Percentiles rank a stretch among this genome's conserved stretches.
Evolutionary conservation across 1,139 yeast genomes (phyloP).

Genomic region (Pichia norvegensis): DNA sequence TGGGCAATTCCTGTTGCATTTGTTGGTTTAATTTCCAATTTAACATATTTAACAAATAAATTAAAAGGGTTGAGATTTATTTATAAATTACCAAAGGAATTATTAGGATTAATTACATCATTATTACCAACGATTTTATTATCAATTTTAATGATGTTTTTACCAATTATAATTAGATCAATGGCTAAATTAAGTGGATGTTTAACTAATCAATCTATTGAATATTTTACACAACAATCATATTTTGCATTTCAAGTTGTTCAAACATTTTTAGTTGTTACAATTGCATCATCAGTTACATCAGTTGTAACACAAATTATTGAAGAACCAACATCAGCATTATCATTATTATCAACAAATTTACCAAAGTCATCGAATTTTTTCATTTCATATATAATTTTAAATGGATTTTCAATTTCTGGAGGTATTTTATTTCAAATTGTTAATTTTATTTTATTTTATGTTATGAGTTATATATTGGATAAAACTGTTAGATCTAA

Average conservation of each 20-base stretch:
- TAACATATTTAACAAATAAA: conserved; percentile 48
- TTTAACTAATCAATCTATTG: conserved; percentile 63
- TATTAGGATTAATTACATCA: conserved; percentile 47
- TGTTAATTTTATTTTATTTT: conserved; percentile 46
- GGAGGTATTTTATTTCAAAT: conserved; percentile 45
- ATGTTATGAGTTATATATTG: conserved; percentile 30
- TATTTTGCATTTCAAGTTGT: conserved; percentile 67
- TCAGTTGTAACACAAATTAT: conserved; percentile 57
- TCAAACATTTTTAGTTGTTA: conserved; percentile 77
- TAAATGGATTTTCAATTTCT: conserved; percentile 66
- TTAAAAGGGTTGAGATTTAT: conserved; percentile 50
- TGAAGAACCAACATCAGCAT: conserved; percentile 65
- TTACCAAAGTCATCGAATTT: conserved; percentile 78
- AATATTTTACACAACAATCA: conserved; percentile 76
- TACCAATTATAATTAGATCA: conserved; percentile 70
- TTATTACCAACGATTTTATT: conserved; percentile 55
- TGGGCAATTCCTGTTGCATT: conserved; percentile 71
- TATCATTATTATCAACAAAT: conserved; percentile 62
- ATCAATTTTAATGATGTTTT: conserved; percentile 52
- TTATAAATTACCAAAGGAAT: conserved; percentile 43
- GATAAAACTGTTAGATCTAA: conserved; percentile 52
- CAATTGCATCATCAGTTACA: conserved; percentile 74
- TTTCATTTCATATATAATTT: conserved; percentile 63
- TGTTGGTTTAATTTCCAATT: conserved; percentile 58
- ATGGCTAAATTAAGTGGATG: conserved; percentile 71